Evolutionary conservation across 1,139 yeast genomes (phyloP), one percentile per base, ranked within the genome.

Genomic region (Yamadazyma triangularis): DNA sequence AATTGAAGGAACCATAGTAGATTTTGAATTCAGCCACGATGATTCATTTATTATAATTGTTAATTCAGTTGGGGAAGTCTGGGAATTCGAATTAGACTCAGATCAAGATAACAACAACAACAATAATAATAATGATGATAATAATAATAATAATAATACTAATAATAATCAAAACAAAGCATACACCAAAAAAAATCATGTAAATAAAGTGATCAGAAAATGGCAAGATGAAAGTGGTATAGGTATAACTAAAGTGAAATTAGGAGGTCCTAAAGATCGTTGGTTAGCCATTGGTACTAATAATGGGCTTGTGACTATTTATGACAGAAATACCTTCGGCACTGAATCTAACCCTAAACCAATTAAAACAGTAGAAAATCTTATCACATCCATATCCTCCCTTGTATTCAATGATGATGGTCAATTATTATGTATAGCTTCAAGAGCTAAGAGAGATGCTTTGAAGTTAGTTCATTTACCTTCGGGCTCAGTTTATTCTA

Each of bases 151-250:
- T n/a, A n/a, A n/a, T n/a, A n/a, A n/a, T n/a, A n/a, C n/a, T n/a
- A n/a, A n/a, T n/a, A n/a, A n/a, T n/a, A n/a, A n/a, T n/a, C n/a
- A n/a, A n/a, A n/a, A n/a, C n/a, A n/a, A n/a, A n/a, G n/a, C n/a
- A n/a, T n/a, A n/a, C n/a, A 18, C 20, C 9, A 7, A 6, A 7
- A 18, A 18, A 18, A 18, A 18, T 18, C 20, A 18, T 18, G 31
- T 34, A 27, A 48, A 45, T 30, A 64, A 70, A 38, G 69, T 86
- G 15, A 40, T 73, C 2, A 67, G 70, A 33, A 76, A 78, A 50
- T 93, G 98, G 98, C 71, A 70, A 32, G 98, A 93, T 52, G 83
- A 80, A 27, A 83, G 94, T 18, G 95, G 94, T 20, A 69, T 86
- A 23, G 95, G 94, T 21, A 76, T 87, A 34, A 87, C 97, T 5